These are phyloP conservation scores for Acanthamoeba healyi DNA, from an alignment of 208 protist genomes.

Conservation along the genomic window DNA sequence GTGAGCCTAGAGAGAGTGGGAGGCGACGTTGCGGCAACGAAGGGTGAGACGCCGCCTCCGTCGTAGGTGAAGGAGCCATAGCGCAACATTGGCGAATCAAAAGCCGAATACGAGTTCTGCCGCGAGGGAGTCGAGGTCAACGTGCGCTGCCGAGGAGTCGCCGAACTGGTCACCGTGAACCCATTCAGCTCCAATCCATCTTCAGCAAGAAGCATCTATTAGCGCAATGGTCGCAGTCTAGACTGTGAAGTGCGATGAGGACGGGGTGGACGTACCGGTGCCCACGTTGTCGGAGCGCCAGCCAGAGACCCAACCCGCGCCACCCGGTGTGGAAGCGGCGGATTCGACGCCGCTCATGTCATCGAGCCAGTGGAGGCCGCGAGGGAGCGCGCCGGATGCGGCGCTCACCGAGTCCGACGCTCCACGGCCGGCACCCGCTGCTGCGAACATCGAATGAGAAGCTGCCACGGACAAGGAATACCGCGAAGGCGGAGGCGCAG, in stretches of 20 bases:
- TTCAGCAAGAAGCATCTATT: background rate
- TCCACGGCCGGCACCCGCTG: background rate
- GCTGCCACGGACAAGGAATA: background rate
- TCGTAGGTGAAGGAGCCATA: slow-evolving; percentile 5
- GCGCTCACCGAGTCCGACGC: background rate
- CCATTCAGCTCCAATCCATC: background rate
- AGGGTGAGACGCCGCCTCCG: background rate
- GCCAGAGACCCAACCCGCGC: background rate
- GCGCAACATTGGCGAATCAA: background rate
- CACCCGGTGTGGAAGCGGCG: background rate
- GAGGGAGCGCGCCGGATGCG: background rate
- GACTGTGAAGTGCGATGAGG: background rate
- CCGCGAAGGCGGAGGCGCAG: background rate
- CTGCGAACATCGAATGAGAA: background rate
- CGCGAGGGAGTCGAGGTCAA: background rate
- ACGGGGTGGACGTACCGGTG: background rate
- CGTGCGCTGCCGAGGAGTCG: background rate
- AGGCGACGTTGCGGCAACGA: too few species aligned
- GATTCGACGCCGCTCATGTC: slow-evolving; percentile 2
- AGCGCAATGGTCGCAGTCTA: too few species aligned
- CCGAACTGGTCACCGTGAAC: background rate
- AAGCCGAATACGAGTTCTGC: background rate
- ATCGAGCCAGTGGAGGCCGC: background rate
- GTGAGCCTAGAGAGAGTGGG: too few species aligned
- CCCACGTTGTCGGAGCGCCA: background rate